phyloP scores from a whole-genome alignment of 2,329 filamentous ascomycete genomes.

The Bipolaris cookei region DNA sequence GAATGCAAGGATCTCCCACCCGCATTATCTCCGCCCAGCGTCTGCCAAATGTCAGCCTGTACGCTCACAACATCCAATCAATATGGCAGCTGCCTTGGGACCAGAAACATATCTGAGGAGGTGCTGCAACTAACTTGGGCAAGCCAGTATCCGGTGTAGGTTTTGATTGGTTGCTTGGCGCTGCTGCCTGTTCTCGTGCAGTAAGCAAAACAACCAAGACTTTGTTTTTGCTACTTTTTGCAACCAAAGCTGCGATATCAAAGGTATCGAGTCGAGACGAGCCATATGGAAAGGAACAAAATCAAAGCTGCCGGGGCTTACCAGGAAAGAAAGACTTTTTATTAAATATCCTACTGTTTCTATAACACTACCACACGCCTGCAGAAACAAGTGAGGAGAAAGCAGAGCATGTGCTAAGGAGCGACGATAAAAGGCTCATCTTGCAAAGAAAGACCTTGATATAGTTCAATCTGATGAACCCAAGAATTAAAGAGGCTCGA shows the following conservation, averaged over 20 bases:
- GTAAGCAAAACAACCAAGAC: background rate
- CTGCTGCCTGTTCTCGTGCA: constrained; percentile 1
- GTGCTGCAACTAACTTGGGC: background rate
- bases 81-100: background rate
- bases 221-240: background rate
- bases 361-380: background rate
- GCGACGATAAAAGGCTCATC: background rate
- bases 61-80: background rate
- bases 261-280: no score
- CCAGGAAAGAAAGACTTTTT: background rate
- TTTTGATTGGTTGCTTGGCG: background rate
- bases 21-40: background rate
- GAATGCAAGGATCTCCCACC: background rate
- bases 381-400: background rate
- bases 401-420: constrained; percentile 7
- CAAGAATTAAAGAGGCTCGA: background rate
- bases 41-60: background rate
- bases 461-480: background rate
- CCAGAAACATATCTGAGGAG: background rate
- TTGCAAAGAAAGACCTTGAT: background rate
- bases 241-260: no score
- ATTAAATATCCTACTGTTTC: constrained; percentile 4
- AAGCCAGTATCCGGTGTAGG: background rate
- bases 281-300: no score
- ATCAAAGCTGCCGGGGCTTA: background rate